Conservation (phyloP, 129 eudicot species). For the Saposhnikovia divaricata region DNA sequence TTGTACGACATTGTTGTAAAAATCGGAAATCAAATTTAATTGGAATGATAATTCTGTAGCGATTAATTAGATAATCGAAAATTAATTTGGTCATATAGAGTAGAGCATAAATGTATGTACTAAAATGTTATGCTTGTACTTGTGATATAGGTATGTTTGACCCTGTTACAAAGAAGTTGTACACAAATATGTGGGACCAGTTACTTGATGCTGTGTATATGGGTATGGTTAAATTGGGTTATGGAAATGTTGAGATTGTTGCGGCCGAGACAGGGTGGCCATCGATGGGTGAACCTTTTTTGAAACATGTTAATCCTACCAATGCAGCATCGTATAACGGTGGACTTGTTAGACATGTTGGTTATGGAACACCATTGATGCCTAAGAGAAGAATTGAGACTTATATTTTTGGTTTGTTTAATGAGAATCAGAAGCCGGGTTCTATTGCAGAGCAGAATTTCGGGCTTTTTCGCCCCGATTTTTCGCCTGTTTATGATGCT, state of each 20-base stretch:
- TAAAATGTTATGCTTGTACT: neutral
- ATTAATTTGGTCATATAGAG: no score
- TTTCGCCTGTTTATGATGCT: slow-evolving; percentile 57
- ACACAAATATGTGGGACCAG: slow-evolving; percentile 69
- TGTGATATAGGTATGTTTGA: slow-evolving; percentile 40
- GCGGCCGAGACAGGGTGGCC: slow-evolving; percentile 98
- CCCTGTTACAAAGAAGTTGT: slow-evolving; percentile 37
- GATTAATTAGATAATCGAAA: no score
- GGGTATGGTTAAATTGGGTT: slow-evolving; percentile 71
- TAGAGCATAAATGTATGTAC: no score
- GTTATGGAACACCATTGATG: slow-evolving; percentile 85
- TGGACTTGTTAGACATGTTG: slow-evolving; percentile 47
- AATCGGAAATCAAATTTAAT: neutral
- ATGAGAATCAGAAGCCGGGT: slow-evolving; percentile 80
- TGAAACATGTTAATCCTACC: slow-evolving; percentile 41
- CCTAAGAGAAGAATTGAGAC: slow-evolving; percentile 74
- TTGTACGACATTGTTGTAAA: neutral
- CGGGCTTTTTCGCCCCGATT: slow-evolving; percentile 84
- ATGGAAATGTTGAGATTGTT: slow-evolving; percentile 60
- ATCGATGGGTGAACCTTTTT: slow-evolving; percentile 48
- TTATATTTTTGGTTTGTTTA: slow-evolving; percentile 67
- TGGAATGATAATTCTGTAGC: no score
- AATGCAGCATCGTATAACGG: slow-evolving; percentile 66
- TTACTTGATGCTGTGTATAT: slow-evolving; percentile 58
- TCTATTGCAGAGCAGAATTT: slow-evolving; percentile 72